Evolutionary conservation across 805 yeast species (phyloP).

Genomic region (Wickerhamiella slavikovae): DNA sequence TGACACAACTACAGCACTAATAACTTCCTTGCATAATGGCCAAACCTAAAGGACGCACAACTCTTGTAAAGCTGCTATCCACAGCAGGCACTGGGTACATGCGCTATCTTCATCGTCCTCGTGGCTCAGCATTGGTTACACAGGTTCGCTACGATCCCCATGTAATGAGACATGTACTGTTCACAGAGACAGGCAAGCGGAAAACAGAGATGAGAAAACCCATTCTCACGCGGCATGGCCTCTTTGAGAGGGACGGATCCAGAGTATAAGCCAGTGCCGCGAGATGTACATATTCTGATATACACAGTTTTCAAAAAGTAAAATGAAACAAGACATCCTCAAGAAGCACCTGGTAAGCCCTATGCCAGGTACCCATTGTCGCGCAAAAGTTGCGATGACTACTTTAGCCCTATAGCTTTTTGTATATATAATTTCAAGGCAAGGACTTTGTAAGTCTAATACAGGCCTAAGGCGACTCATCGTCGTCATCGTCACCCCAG

Average conservation of each 20-base stretch:
- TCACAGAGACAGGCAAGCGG: slow-evolving; percentile 75
- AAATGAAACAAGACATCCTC: too few species aligned
- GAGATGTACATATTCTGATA: slow-evolving; percentile 2
- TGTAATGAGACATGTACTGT: slow-evolving; percentile 72
- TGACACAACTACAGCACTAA: too few species aligned
- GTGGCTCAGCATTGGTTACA: slow-evolving; percentile 58
- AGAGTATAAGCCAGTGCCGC: slow-evolving; percentile 3
- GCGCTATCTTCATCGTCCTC: slow-evolving; percentile 60
- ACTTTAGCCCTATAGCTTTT: neutral
- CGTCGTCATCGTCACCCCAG: slow-evolving; percentile 16
- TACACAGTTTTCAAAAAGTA: too few species aligned
- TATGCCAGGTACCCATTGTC: too few species aligned
- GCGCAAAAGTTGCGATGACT: too few species aligned
- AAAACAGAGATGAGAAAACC: slow-evolving; percentile 25
- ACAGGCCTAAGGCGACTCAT: slow-evolving; percentile 15
- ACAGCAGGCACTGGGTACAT: slow-evolving; percentile 80
- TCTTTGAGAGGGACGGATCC: slow-evolving; percentile 7
- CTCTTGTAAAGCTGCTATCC: slow-evolving; percentile 70
- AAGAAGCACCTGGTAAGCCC: too few species aligned
- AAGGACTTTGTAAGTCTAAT: neutral
- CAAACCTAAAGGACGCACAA: slow-evolving; percentile 52
- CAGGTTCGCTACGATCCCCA: slow-evolving; percentile 77
- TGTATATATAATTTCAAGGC: neutral
- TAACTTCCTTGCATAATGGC: slow-evolving; percentile 13
- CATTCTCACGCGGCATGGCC: slow-evolving; percentile 11